Evolutionary conservation across 768 basidiomycete genomes (phyloP), one percentile per base, ranked within the genome.

Genomic region (Calvatia gigantea): DNA sequence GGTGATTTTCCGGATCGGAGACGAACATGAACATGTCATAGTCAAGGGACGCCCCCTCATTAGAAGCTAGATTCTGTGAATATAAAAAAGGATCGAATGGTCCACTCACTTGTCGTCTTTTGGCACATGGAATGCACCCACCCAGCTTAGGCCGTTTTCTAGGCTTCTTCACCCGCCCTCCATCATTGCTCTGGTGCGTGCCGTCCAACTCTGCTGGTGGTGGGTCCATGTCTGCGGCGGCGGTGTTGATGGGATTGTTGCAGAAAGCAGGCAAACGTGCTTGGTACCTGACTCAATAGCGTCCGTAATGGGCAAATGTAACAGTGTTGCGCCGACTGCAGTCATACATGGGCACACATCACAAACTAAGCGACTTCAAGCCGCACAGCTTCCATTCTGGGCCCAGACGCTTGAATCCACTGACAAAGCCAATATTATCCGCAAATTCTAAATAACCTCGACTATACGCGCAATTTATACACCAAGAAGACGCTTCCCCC

Each of bases 81-180:
- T 19, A 35, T 27, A 46, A 43, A 25, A 19, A 39, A 38, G 6
- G 31, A 29, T 17, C 2, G 25, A 38, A n/a, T 12, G 43, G 33
- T 28, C 32, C 35, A 64, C 73, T 58, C 59, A 79, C 80, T 71
- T 81, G 81, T 54, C 80, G 71, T 46, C 80, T 73, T 62, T 79
- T 81, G 1, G 82, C 79, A 60, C 81, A 82, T 61, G 82, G 80
- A 6, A 82, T 76, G 59, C 82, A 82, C 61, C 79, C 80, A 9
- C 41, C 41, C 31, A 80, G 66, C 41, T 80, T 73, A 54, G 80
- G 71, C 15, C 81, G 69, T 57, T 76, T 65, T 7, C 80, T 71
- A 17, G 78, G 78, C 65, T 77, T 79, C 68, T 81, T 83, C 59
- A 73, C 75, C 58, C 74, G 79, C 19, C 32, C 48, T 37, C 45